A percentile compares a stretch with the other conserved stretches of the same genome.
Conservation (phyloP, 306 rosid species). For the Malus asiatica region DNA sequence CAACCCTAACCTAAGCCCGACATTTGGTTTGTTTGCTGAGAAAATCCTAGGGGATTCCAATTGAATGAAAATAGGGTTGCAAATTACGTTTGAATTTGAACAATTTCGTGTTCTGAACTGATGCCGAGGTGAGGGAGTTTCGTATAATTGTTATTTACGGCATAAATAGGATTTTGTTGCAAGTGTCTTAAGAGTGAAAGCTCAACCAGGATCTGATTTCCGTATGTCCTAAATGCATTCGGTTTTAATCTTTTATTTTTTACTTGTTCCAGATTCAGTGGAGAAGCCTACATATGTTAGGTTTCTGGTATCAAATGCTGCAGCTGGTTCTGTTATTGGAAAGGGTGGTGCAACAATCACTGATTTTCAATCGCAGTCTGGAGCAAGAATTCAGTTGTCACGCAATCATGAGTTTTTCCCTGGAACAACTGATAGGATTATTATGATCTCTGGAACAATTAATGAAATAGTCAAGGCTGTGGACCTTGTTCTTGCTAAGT, state of each 20-base stretch:
- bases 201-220: not conserved
- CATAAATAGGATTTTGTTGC: not conserved
- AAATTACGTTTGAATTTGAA: not conserved
- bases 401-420: constrained; percentile 96
- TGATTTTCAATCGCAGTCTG: constrained; percentile 96
- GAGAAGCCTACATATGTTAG: constrained; percentile 84
- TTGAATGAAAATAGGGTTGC: not conserved
- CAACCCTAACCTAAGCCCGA: constrained; percentile 29
- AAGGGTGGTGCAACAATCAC: constrained; percentile 99
- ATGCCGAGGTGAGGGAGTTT: not conserved
- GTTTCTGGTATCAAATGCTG: constrained; percentile 97
- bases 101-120: not conserved
- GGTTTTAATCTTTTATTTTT: not conserved
- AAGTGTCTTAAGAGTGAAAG: not conserved
- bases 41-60: not conserved
- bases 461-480: constrained; percentile 78
- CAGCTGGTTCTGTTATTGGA: constrained; percentile 99
- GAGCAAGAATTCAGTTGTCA: constrained; percentile 96
- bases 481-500: constrained; percentile 79
- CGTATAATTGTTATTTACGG: not conserved
- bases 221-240: not conserved
- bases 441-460: constrained; percentile 86
- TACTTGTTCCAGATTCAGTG: constrained; percentile 48
- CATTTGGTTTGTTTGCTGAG: not conserved
- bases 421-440: constrained; percentile 96